Evolutionary conservation across 1,284 basidiomycete genomes (phyloP), one percentile per base, ranked within the genome.

Genomic region (Apiotrichum mycotoxinovorans): DNA sequence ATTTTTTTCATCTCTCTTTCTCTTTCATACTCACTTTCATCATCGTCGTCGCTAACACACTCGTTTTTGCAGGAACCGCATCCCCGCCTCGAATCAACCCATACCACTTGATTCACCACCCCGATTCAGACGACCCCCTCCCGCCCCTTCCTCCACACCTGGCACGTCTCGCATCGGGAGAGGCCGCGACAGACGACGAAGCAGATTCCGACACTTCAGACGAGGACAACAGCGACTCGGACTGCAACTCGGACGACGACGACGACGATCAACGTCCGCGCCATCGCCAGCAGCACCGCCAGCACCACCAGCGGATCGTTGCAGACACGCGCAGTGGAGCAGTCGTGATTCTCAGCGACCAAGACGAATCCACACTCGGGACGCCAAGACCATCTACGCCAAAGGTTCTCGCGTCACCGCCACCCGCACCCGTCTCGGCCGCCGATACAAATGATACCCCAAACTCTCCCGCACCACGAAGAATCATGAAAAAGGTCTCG

Each of bases 401-500:
- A 43, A 57, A n/a, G 14, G 14, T 17, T 15, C 49, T 27, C 43
- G 26, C 17, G 26, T 30, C 25, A 54, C 17, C 47, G 23, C 48
- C 37, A 33, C 44, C 4, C 41, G 41, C 35, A 30, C 34, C 5
- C 23, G 42, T 27, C 23, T 12, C 42, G 42, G 41, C 54, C 20
- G 41, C 47, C 33, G 37, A 27, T 14, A 27, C 26, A 11, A n/a
- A 40, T 10, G 14, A 20, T n/a, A 4, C 27, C 18, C 53, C 41
- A 30, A 17, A 33, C 33, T 52, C 18, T n/a, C 38, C 34, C 15
- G 43, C 53, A n/a, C 48, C 54, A 26, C 38, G 54, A 56, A 43
- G 62, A 15, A 57, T 71, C 23, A 66, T 72, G 41, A 60, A 66
- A 40, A 73, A 69, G 55, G 66, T 71, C 49, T 68, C 60, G 60